These are phyloP conservation scores for Globisporangium irregulare DNA, from an alignment of 352 stramenopile species.

Conservation along the genomic window DNA sequence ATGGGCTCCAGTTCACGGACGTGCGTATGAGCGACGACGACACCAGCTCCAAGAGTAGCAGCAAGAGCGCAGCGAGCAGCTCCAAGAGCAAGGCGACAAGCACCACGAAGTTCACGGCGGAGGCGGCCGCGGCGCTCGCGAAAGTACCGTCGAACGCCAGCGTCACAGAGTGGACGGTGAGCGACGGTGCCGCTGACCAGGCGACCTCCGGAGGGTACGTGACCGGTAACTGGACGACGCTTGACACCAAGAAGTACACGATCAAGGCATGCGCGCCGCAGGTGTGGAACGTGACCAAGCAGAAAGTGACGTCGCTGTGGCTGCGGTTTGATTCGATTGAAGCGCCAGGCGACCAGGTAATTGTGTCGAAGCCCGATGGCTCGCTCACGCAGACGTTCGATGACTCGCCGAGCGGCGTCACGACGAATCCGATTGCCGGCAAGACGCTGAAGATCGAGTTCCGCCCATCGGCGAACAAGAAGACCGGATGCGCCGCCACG, in stretches of 20 bases:
- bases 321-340: conserved; percentile 36
- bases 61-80: not conserved
- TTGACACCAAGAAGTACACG: conserved; percentile 32
- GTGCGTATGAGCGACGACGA: conserved; percentile 3
- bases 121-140: conserved; percentile 9
- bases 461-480: conserved; percentile 25
- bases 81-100: not conserved
- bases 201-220: conserved; percentile 32
- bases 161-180: conserved; percentile 12
- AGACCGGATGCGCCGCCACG: conserved; percentile 16
- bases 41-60: not conserved
- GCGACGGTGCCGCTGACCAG: conserved; percentile 9
- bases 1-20: conserved; percentile 14
- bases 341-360: conserved; percentile 34
- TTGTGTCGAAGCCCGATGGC: conserved; percentile 34
- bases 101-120: conserved; percentile 7
- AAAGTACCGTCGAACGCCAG: not conserved
- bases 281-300: conserved; percentile 48
- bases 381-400: conserved; percentile 25
- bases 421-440: conserved; percentile 30
- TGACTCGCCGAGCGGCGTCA: conserved; percentile 25
- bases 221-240: conserved; percentile 28
- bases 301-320: conserved; percentile 37
- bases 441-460: conserved; percentile 41
- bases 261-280: conserved; percentile 40